Evolutionary conservation across 2,329 filamentous ascomycete species (phyloP), one percentile per base, ranked within the genome.

Genomic region (Fusarium tupiense): DNA sequence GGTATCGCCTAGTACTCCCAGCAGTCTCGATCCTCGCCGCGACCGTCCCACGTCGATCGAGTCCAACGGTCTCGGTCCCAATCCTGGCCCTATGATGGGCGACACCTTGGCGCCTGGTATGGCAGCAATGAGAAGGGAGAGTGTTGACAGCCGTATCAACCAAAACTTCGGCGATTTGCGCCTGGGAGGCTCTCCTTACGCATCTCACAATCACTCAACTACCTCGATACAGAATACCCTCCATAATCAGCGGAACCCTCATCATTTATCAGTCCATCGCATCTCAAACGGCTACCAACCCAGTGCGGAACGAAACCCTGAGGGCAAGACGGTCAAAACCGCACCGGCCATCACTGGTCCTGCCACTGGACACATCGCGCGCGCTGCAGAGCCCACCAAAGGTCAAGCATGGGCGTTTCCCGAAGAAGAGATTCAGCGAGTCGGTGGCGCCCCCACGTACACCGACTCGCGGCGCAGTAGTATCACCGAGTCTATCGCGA

Each of bases 351-450:
- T 96, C 77, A 94, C 92, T 33, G 92, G 93, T 74, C 92, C 86
- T 72, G 92, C 86, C 74, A 91, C 85, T 61, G 89, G 87, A 83
- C 90, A 85, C 78, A 93, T 88, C 84, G 92, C 89, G 78, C 91
- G 86, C 75, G 93, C 93, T 44, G 91, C 92, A 37, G 92, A 94
- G 80, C 93, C 93, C 10, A 95, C 92, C 17, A 94, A 94, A 81
- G 93, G 93, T 80, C 93, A 93, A 80, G 92, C 93, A 9, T 96
- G 93, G 93, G 93, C 93, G 74, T 95, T 95, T 76, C 93, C 93
- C 3, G 93, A 94, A 78, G 90, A 92, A 61, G 89, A 91, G 60
- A 90, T 92, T 7, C 86, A 89, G 67, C 83, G 87, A 62, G 79
- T 87, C 79, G 66, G 87, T 47, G 78, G 85, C 80, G 65, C 85